Conservation (phyloP, 1,284 basidiomycete species). For the Coniferiporia weirii region DNA sequence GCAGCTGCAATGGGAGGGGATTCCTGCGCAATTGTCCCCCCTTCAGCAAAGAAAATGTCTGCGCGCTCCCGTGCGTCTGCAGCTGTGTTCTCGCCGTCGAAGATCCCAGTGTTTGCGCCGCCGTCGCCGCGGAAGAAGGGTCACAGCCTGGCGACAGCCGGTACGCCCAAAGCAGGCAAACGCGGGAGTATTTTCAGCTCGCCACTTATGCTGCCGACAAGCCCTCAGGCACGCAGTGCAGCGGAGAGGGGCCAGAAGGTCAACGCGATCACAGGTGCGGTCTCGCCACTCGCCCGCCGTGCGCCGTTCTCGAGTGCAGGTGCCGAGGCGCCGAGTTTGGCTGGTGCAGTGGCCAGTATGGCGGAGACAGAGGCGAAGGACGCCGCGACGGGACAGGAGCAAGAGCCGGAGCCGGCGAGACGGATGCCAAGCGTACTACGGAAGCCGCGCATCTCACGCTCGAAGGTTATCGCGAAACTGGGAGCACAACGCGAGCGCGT, state of each 20-base stretch:
- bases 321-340: background rate
- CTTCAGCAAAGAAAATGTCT: conserved; percentile 22
- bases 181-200: conserved; percentile 12
- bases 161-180: background rate
- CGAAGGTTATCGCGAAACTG: conserved; percentile 68
- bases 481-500: conserved; percentile 57
- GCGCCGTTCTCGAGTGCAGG: background rate
- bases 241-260: conserved; percentile 6
- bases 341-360: background rate
- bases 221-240: conserved; percentile 1
- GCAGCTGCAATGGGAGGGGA: conserved; percentile 17
- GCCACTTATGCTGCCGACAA: conserved; percentile 11
- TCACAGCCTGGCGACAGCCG: background rate
- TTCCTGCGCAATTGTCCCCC: conserved; percentile 16
- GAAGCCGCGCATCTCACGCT: conserved; percentile 71
- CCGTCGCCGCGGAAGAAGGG: conserved; percentile 2
- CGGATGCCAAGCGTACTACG: conserved; percentile 34
- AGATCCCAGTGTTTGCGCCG: conserved; percentile 15
- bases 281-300: conserved; percentile 1
- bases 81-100: conserved; percentile 13
- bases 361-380: background rate
- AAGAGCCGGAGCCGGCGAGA: background rate
- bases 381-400: background rate
- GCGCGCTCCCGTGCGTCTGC: background rate
- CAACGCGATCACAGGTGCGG: conserved; percentile 14